Base-by-base conservation (phyloP, 768 basidiomycete species). In the Boletales sp. region DNA sequence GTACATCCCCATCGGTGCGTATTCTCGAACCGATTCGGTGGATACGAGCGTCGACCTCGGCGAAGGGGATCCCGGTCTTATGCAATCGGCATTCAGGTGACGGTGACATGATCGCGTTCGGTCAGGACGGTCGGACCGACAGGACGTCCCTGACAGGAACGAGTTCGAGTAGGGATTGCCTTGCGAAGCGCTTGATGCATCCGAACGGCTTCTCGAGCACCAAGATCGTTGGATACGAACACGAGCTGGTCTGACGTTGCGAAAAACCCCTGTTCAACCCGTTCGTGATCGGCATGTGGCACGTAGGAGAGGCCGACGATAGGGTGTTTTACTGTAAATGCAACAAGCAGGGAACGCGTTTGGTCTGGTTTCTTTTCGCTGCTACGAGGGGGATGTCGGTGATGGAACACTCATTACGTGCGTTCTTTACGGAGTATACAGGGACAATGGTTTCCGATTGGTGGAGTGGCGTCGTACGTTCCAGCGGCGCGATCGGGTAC, bases 241-340 rank as follows among this genome's bases (percentile, higher is more conserved):
- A 90, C 56, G n/a, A 90, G 90, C 58, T 90, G 88, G 88, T 70
- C 75, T 44, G 75, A 80, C 50, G 83, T 84, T 13, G 79, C 71
- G 8, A 66, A 72, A 10, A 88, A 89, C 54, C 82, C 87, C n/a
- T 0, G 74, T 84, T 2, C 67, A 79, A 69, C 54, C 75, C 71
- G 78, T 79, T 34, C 48, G 72, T 64, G 21, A 40, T 31, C 17
- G 24, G 7, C 14, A 29, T 32, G 11, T 31, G 5, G 7, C 29
- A 3, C 13, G 2, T 21, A 19, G 41, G 0, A 4, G 42, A 30
- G 11, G 5, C 6, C 24, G 24, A 27, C 24, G 24, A 27, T 27
- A 7, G 24, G 24, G n/a, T n/a, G n/a, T n/a, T n/a, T n/a, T 27
- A 6, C 41, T 48, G n/a, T 44, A 76, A 75, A 82, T 86, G 79